Evolutionary conservation across 1,139 yeast genomes (phyloP), one percentile per base, ranked within the genome.

Genomic region (Taiozyma onychis): DNA sequence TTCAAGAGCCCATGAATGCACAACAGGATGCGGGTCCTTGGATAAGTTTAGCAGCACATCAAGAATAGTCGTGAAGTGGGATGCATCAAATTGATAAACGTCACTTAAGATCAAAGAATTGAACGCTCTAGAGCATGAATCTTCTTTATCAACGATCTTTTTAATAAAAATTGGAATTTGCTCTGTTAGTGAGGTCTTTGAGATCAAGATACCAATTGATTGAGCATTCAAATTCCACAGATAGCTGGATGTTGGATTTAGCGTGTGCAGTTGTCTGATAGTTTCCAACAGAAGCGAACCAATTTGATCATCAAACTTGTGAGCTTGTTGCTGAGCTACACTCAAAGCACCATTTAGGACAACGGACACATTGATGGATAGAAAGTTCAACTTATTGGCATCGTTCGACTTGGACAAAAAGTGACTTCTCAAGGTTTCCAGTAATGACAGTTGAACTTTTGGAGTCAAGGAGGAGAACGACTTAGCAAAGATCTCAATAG

Each of bases 1-100:
- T 48, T 77, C 77, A 54, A 90, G 65, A 0, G 95, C 76, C 74
- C 88, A 85, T 51, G 79, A 76, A 62, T 88, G 90, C 14, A 93
- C 90, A 3, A 80, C 71, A 0, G 97, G 96, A 62, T 91, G 93
- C 0, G 96, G 95, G 66, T 91, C 98, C 39, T 71, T 71, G 3
- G 86, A 68, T 44, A 91, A 71, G 24, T 88, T 85, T 18, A 75
- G 66, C 10, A 84, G 64, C 6, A 88, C 81, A 41, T 82, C 82
- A 52, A 77, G 73, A 13, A 85, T 77, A 2, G 72, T 62, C 46
- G 68, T 66, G 53, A 77, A 67, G 46, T 72, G 67, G 21, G 76
- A 74, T 0, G 81, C 71, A 48, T 74, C 73, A 53, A 69, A 72
- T 51, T 77, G 74, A 56, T 80, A 80, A 39, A 88, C 78, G 39